A percentile compares a stretch with the other conserved stretches of the same genome.
phyloP scores from a whole-genome alignment of 257 asterid species.

The Solanum rostratum region DNA sequence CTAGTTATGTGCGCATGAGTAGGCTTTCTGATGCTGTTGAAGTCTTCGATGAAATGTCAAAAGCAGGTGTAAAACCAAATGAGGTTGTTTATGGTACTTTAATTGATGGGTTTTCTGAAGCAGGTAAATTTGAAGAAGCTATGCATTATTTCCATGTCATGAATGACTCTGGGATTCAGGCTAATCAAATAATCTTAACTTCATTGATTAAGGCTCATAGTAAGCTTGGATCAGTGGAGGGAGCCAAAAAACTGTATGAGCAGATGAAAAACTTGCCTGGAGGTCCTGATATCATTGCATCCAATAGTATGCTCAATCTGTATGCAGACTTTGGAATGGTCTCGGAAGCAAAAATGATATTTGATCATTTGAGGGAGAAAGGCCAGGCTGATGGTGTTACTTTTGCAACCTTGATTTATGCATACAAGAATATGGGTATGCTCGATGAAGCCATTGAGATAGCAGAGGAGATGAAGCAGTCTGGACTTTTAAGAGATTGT shows the following conservation, averaged over 20 bases:
- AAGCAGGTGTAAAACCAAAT: slow-evolving; percentile 50
- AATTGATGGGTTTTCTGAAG: slow-evolving; percentile 68
- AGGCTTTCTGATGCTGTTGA: slow-evolving; percentile 50
- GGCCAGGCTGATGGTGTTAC: slow-evolving; percentile 63
- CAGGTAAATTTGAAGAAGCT: slow-evolving; percentile 69
- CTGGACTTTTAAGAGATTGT: slow-evolving; percentile 50
- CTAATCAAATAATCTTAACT: slow-evolving; percentile 57
- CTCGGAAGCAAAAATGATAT: slow-evolving; percentile 59
- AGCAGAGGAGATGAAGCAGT: slow-evolving; percentile 65
- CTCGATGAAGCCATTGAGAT: slow-evolving; percentile 64
- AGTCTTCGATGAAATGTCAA: slow-evolving; percentile 54
- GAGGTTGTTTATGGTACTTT: slow-evolving; percentile 70
- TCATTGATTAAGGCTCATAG: slow-evolving; percentile 85
- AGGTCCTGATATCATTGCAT: slow-evolving; percentile 82
- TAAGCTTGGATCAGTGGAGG: slow-evolving; percentile 58
- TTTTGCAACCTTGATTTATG: slow-evolving; percentile 78
- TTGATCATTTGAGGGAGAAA: slow-evolving; percentile 31
- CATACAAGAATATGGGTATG: slow-evolving; percentile 85
- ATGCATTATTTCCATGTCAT: slow-evolving; percentile 41
- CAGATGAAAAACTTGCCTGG: slow-evolving; percentile 48
- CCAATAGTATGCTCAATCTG: slow-evolving; percentile 69
- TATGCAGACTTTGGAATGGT: slow-evolving; percentile 75
- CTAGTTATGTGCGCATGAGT: slow-evolving; percentile 35
- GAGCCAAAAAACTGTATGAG: slow-evolving; percentile 61
- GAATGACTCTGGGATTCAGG: slow-evolving; percentile 55